Evolutionary conservation across 306 rosid genomes (phyloP), one percentile per base, ranked within the genome.

Genomic region (Glycine latifolia): DNA sequence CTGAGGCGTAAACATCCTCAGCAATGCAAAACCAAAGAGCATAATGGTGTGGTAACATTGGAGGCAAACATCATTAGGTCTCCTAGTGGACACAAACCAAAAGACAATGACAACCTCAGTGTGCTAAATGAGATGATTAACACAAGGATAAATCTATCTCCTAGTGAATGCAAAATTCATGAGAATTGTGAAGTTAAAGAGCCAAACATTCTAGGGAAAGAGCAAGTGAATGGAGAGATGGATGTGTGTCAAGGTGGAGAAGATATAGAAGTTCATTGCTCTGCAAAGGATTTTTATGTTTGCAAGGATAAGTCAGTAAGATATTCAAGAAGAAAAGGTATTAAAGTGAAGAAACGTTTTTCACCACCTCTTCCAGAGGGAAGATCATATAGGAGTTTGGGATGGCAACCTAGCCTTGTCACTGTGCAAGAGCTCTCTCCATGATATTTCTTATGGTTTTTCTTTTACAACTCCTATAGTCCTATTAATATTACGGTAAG

Each of bases 391-490:
- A 35, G 75, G 83, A 83, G 79, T 68, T 66, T 83, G 6, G 75
- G 39, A 26, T 95, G 98, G 97, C 87, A 90, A 81, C 97, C 97
- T 14, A 86, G 89, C 80, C 91, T 94, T 39, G 78, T 81, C 65
- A 82, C 92, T 58, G 87, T 91, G 53, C 87, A 79, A 80, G 97
- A 94, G 86, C 74, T 94, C 68, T 94, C 97, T 84, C 90, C 90
- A 17, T 91, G 87, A 91, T 62, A 46, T 37, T 37, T 39, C n/a
- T 63, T n/a, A 53, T 56, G 62, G 35, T 26, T 73, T 70, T 71
- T 17, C 6, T 72, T 49, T 44, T 70, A 52, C 50, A 10, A 14
- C 76, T 59, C 10, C 44, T 26, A 26, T 26, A 26, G 31, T 26
- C 31, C 31, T 33, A 33, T 37, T 37, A 39, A 47, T 78, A 59